Conservation (phyloP, 2,329 filamentous ascomycete genomes). For the Xylaria sp. region DNA sequence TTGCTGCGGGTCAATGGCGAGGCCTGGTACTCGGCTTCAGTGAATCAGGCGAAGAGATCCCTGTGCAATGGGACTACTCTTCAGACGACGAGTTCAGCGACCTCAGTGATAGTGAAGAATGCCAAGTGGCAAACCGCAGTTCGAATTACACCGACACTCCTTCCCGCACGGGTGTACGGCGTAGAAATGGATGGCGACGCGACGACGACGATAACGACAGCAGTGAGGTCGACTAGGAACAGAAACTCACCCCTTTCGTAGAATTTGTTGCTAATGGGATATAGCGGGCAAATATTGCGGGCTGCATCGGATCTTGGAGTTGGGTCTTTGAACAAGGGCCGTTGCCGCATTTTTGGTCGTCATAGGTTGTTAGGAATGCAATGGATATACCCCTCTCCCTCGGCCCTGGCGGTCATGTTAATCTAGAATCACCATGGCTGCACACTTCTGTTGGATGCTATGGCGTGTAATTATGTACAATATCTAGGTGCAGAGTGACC, state of each 20-base stretch:
- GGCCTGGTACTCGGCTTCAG: conserved; percentile 67
- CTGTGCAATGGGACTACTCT: conserved; percentile 72
- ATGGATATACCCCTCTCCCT: conserved; percentile 24
- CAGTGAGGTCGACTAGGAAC: conserved; percentile 51
- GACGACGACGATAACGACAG: conserved; percentile 45
- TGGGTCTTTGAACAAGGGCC: conserved; percentile 6
- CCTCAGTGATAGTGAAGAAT: conserved; percentile 64
- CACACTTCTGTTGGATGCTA: conserved; percentile 2
- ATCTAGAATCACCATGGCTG: not conserved
- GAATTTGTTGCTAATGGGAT: conserved; percentile 24
- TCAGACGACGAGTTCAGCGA: conserved; percentile 66
- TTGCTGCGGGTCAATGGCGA: conserved; percentile 73
- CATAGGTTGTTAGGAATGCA: conserved; percentile 24
- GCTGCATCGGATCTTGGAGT: conserved; percentile 32
- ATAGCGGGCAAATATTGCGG: conserved; percentile 7
- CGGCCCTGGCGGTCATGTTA: conserved; percentile 1
- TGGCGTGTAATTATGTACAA: not conserved
- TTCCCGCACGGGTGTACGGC: conserved; percentile 27
- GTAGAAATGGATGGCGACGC: conserved; percentile 24
- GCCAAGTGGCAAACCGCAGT: conserved; percentile 39
- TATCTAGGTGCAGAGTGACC: not conserved
- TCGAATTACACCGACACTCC: conserved; percentile 39
- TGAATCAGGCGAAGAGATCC: conserved; percentile 64
- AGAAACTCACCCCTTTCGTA: conserved; percentile 9
- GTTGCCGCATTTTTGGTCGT: conserved; percentile 15